phyloP scores from a whole-genome alignment of 805 yeast species.

The Saccharomycopsis selenospora region DNA sequence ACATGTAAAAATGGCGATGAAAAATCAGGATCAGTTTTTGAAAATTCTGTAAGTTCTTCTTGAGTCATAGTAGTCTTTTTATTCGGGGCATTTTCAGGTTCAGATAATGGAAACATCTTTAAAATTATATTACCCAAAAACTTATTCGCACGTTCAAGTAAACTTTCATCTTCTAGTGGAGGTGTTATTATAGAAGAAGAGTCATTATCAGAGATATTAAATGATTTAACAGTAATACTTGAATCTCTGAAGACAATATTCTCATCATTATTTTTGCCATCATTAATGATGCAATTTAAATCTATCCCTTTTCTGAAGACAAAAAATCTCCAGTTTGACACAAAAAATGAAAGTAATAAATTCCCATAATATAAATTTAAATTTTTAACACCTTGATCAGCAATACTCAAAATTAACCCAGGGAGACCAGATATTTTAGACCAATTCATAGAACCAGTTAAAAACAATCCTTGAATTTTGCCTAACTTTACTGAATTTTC shows the following conservation, averaged over 20 bases:
- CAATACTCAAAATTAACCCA: constrained; percentile 73
- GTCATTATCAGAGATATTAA: constrained; percentile 25
- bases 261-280: constrained; percentile 26
- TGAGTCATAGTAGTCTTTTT: constrained; percentile 23
- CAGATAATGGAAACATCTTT: constrained; percentile 53
- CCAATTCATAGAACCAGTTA: constrained; percentile 80
- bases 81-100: constrained; percentile 32
- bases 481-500: constrained; percentile 53
- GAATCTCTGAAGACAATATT: constrained; percentile 27
- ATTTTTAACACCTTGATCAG: constrained; percentile 64
- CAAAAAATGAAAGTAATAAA: constrained; percentile 43
- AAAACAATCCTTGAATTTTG: constrained; percentile 55
- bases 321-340: constrained; percentile 81
- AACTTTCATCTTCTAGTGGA: neutral
- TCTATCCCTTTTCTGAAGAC: constrained; percentile 71
- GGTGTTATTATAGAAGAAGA: neutral
- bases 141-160: neutral
- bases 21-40: constrained; percentile 31
- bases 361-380: constrained; percentile 51
- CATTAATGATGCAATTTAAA: constrained; percentile 27
- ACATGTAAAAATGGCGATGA: constrained; percentile 32
- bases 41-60: constrained; percentile 17
- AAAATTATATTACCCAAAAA: constrained; percentile 31
- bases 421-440: constrained; percentile 84
- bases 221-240: constrained; percentile 33